These are phyloP conservation scores for Botrytis porri DNA, from an alignment of 2,329 filamentous ascomycete genomes.

Conservation along the genomic window DNA sequence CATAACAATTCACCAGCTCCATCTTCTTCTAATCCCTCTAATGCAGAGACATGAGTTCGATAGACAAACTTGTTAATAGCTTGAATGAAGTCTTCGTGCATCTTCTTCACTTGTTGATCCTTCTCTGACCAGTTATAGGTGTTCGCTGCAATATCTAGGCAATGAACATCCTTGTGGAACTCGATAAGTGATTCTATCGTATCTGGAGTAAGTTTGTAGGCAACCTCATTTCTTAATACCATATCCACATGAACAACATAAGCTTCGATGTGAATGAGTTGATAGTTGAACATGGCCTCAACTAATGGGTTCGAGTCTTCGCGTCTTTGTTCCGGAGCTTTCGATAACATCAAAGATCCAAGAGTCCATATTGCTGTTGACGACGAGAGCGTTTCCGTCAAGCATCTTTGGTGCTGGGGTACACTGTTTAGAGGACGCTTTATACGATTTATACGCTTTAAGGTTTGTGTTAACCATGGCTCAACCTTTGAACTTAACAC, in stretches of 20 bases:
- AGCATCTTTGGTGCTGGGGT: slow-evolving; percentile 89
- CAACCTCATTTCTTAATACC: slow-evolving; percentile 95
- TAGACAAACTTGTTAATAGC: slow-evolving; percentile 97
- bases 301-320: slow-evolving; percentile 78
- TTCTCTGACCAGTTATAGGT: slow-evolving; percentile 97
- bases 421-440: slow-evolving; percentile 98
- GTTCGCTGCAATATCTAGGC: slow-evolving; percentile 80
- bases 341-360: slow-evolving; percentile 87
- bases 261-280: slow-evolving; percentile 89
- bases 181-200: slow-evolving; percentile 91
- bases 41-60: slow-evolving; percentile 79
- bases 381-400: slow-evolving; percentile 90
- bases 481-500: slow-evolving; percentile 90
- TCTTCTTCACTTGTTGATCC: slow-evolving; percentile 92
- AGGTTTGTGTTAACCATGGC: slow-evolving; percentile 92
- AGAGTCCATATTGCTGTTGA: slow-evolving; percentile 91
- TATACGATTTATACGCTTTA: slow-evolving; percentile 94
- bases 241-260: slow-evolving; percentile 99
- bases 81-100: slow-evolving; percentile 95
- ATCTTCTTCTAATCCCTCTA: slow-evolving; percentile 96
- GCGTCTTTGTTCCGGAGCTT: slow-evolving; percentile 81
- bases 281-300: slow-evolving; percentile 88
- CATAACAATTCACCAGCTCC: slow-evolving; percentile 89
- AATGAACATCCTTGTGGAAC: slow-evolving; percentile 95
- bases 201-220: slow-evolving; percentile 93